These are phyloP conservation scores for Cryphonectria naterciae DNA, from an alignment of 2,329 filamentous ascomycete species.

Conservation along the genomic window DNA sequence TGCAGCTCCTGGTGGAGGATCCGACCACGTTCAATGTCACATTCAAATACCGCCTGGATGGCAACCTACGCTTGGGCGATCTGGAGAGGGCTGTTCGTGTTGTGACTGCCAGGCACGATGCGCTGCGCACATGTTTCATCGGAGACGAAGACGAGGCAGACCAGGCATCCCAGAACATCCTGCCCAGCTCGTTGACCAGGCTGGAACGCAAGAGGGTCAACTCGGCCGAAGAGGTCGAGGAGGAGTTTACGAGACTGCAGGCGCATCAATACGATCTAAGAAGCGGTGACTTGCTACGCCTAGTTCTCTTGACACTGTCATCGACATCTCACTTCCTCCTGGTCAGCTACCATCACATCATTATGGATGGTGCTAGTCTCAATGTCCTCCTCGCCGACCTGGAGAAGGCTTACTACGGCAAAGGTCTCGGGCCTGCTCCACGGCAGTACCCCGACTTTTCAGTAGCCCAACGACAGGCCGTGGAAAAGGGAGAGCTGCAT, in stretches of 20 bases:
- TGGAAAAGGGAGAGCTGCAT: not conserved
- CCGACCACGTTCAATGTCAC: conserved; percentile 46
- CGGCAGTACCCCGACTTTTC: conserved; percentile 16
- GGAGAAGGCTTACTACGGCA: conserved; percentile 12
- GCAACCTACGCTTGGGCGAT: conserved; percentile 34
- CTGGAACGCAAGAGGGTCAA: conserved; percentile 35
- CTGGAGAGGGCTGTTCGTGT: conserved; percentile 40
- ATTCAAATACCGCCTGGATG: conserved; percentile 34
- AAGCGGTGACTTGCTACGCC: conserved; percentile 39
- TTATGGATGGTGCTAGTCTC: conserved; percentile 20
- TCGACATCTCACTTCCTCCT: conserved; percentile 45
- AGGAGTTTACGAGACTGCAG: conserved; percentile 33
- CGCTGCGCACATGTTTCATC: conserved; percentile 41
- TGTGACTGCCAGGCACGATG: conserved; percentile 39
- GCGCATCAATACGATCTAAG: conserved; percentile 44
- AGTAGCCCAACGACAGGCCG: not conserved
- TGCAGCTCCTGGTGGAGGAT: conserved; percentile 40
- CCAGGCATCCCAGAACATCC: conserved; percentile 33
- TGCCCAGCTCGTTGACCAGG: conserved; percentile 22
- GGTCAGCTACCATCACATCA: conserved; percentile 33
- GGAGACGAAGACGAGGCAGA: conserved; percentile 26
- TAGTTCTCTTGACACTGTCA: conserved; percentile 42
- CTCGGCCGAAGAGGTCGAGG: conserved; percentile 32
- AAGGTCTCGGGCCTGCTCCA: not conserved
- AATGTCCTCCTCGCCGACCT: conserved; percentile 17